phyloP scores from a whole-genome alignment of 139 green algal species.

The Desmodesmus armatus region DNA sequence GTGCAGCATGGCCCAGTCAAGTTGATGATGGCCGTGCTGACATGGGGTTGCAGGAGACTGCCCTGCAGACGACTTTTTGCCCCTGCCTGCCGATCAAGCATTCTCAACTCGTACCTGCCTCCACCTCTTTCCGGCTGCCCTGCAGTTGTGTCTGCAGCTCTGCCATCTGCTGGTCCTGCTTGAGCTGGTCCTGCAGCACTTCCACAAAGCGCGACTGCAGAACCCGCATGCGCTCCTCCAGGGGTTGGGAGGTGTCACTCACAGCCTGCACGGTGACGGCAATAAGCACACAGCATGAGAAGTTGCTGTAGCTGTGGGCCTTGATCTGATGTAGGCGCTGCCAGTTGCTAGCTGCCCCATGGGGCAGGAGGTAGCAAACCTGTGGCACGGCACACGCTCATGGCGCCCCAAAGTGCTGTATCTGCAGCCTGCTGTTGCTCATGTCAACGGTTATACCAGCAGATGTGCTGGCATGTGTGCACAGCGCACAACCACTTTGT shows the following conservation, averaged over 20 bases:
- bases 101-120: neutral
- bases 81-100: neutral
- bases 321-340: too few relatives aligned
- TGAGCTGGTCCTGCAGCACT: neutral
- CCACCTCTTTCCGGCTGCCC: neutral
- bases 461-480: too few relatives aligned
- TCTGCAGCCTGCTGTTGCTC: too few relatives aligned
- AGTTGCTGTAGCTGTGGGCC: too few relatives aligned
- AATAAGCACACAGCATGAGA: too few relatives aligned
- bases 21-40: neutral
- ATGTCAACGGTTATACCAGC: too few relatives aligned
- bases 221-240: slow-evolving; percentile 23
- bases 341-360: too few relatives aligned
- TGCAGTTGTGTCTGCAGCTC: neutral
- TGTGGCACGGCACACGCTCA: too few relatives aligned
- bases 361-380: too few relatives aligned
- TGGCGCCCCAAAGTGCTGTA: too few relatives aligned
- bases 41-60: neutral
- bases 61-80: neutral
- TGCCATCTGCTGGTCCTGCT: slow-evolving; percentile 19
- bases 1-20: neutral
- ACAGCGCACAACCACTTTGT: too few relatives aligned
- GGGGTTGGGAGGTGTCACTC: slow-evolving; percentile 5
- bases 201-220: slow-evolving; percentile 36
- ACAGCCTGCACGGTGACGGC: too few relatives aligned